phyloP scores from a whole-genome alignment of 1,284 basidiomycete genomes.

The Peniophora sp. region DNA sequence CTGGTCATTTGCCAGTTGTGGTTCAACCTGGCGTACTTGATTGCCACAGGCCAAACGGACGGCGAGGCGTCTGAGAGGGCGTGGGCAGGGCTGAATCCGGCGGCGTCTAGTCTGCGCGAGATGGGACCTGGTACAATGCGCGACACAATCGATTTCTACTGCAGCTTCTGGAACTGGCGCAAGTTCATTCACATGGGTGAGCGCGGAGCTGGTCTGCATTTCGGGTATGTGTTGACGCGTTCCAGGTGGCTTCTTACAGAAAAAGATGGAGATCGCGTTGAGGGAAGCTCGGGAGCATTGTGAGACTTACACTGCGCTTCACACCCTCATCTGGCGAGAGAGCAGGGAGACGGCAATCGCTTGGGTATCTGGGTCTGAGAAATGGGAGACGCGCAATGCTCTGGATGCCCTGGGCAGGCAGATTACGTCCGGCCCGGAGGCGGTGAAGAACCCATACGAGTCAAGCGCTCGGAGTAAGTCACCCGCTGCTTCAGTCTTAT shows the following conservation, averaged over 20 bases:
- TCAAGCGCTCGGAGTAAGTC: too few relatives aligned
- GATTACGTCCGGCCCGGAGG: too few relatives aligned
- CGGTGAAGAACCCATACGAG: too few relatives aligned
- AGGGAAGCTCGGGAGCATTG: background rate
- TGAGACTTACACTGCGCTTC: background rate
- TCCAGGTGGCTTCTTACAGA: background rate
- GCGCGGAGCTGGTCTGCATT: background rate
- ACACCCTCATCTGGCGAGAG: too few relatives aligned
- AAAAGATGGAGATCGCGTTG: background rate
- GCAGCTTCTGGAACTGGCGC: conserved; percentile 11
- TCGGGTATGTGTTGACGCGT: background rate
- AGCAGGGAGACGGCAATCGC: background rate
- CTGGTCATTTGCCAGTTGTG: conserved; percentile 8
- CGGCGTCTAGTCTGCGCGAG: conserved; percentile 8
- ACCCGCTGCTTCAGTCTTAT: too few relatives aligned
- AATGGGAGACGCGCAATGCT: background rate
- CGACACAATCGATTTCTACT: conserved; percentile 11
- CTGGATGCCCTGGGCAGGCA: too few relatives aligned
- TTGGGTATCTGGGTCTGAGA: background rate
- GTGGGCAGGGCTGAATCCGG: conserved; percentile 12
- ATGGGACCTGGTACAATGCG: conserved; percentile 9
- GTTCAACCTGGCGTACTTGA: conserved; percentile 13
- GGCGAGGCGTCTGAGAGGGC: conserved; percentile 15
- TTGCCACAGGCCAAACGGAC: conserved; percentile 9
- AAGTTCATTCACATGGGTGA: conserved; percentile 4